Conservation (phyloP, 805 yeast species). For the Ogataea paraovalis region DNA sequence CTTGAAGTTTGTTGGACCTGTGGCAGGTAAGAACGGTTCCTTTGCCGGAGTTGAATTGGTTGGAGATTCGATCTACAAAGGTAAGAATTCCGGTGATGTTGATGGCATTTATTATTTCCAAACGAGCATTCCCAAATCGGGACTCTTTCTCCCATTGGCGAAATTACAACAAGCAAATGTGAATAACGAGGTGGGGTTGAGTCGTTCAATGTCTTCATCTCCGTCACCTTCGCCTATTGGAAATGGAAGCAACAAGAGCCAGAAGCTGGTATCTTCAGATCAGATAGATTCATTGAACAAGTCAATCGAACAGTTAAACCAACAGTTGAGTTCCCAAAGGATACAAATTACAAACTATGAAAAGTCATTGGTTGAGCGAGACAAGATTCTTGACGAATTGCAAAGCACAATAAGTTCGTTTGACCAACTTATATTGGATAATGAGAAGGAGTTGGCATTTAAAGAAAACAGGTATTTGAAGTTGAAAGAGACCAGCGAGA, state of each 20-base stretch:
- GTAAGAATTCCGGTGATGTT: slow-evolving; percentile 84
- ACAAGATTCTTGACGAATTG: slow-evolving; percentile 43
- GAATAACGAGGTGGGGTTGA: not conserved
- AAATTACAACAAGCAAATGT: slow-evolving; percentile 28
- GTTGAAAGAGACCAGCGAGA: slow-evolving; percentile 45
- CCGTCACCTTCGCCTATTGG: too few species aligned
- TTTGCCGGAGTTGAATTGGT: slow-evolving; percentile 86
- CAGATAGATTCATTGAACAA: slow-evolving; percentile 3
- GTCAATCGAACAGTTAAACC: slow-evolving; percentile 4
- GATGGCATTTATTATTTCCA: slow-evolving; percentile 68
- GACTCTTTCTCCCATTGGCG: slow-evolving; percentile 66
- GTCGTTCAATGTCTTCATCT: too few species aligned
- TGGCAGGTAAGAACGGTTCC: slow-evolving; percentile 65
- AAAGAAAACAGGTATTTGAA: slow-evolving; percentile 45
- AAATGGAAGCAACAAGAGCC: too few species aligned
- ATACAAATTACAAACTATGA: slow-evolving; percentile 18
- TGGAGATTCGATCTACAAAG: slow-evolving; percentile 60
- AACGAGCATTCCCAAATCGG: slow-evolving; percentile 61
- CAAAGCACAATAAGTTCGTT: slow-evolving; percentile 45
- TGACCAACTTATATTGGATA: slow-evolving; percentile 44
- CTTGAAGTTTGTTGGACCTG: slow-evolving; percentile 66
- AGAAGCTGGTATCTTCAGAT: not conserved
- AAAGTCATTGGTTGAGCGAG: slow-evolving; percentile 38
- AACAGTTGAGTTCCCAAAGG: slow-evolving; percentile 13
- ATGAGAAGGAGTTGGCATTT: slow-evolving; percentile 38